Evolutionary conservation across 352 stramenopile genomes (phyloP).

Genomic region (Phytopythium helicoides): DNA sequence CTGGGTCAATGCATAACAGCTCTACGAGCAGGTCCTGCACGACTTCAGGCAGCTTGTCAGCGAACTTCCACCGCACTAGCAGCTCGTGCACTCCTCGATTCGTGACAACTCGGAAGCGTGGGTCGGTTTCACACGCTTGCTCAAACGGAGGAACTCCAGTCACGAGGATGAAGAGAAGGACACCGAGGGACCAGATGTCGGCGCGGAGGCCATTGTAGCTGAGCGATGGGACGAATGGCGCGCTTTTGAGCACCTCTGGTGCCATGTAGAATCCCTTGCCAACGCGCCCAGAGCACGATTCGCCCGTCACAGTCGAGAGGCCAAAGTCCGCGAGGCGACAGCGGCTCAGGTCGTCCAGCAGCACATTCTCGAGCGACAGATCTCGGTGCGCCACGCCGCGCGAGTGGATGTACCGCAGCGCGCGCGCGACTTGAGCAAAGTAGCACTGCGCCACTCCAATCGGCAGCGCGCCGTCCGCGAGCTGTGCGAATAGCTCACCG

Average conservation of each 20-base stretch:
- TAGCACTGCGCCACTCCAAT: conserved; percentile 24
- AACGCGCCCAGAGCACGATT: conserved; percentile 34
- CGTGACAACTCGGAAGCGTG: conserved; percentile 50
- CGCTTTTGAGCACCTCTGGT: conserved; percentile 40
- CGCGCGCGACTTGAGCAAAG: conserved; percentile 51
- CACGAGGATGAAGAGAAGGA: conserved; percentile 62
- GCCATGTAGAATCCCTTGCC: conserved; percentile 72
- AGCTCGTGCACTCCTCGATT: conserved; percentile 32
- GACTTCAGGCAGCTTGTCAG: conserved; percentile 23
- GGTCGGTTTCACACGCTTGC: conserved; percentile 35
- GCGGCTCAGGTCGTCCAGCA: conserved; percentile 38
- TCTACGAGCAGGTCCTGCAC: conserved; percentile 31
- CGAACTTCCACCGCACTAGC: conserved; percentile 36
- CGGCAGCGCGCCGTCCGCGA: conserved; percentile 13
- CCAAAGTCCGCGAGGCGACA: conserved; percentile 61
- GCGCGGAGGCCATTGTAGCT: conserved; percentile 49
- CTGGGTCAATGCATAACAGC: conserved; percentile 36
- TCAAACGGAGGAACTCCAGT: conserved; percentile 54
- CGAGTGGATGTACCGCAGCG: conserved; percentile 47
- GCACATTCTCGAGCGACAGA: conserved; percentile 68
- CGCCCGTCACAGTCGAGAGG: conserved; percentile 37
- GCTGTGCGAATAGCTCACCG: conserved; percentile 54
- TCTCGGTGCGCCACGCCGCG: too few species aligned
- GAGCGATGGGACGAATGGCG: conserved; percentile 7
- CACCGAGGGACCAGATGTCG: conserved; percentile 65